Percentiles rank a stretch among this genome's conserved stretches.
phyloP scores from a whole-genome alignment of 176 grass and related monocot genomes.

The Elymus sibiricus region DNA sequence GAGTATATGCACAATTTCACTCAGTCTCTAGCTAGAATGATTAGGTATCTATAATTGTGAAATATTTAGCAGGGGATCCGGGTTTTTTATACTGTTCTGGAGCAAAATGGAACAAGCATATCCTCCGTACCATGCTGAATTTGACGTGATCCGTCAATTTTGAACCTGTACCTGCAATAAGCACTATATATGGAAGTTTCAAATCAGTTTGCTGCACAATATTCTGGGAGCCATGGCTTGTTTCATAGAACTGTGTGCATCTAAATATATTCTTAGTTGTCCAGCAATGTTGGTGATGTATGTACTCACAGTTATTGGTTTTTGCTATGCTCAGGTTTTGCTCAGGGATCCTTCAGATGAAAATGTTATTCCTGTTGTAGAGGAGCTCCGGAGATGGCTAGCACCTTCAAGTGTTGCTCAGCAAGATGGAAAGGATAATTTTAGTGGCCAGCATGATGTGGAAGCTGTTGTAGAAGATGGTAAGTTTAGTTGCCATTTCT shows the following conservation, averaged over 20 bases:
- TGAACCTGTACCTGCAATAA: not conserved
- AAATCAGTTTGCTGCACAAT: not conserved
- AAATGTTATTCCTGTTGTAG: slow-evolving; percentile 80
- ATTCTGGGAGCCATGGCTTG: not conserved
- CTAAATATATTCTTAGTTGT: slow-evolving; percentile 9
- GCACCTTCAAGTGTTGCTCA: slow-evolving; percentile 38
- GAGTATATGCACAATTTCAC: not conserved
- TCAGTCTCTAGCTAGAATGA: not conserved
- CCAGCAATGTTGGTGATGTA: not conserved
- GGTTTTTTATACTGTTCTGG: not conserved
- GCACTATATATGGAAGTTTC: not conserved
- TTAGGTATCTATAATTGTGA: not conserved
- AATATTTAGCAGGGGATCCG: not conserved
- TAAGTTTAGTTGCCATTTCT: slow-evolving; percentile 26
- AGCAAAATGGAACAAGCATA: not conserved
- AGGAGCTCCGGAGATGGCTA: slow-evolving; percentile 76
- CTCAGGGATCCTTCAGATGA: slow-evolving; percentile 85
- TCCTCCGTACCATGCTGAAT: not conserved
- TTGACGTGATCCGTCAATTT: not conserved
- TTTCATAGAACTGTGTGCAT: slow-evolving; percentile 17
- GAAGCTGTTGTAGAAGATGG: slow-evolving; percentile 79
- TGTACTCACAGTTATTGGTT: slow-evolving; percentile 1
- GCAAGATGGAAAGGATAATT: slow-evolving; percentile 55
- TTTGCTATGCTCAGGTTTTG: slow-evolving; percentile 53
- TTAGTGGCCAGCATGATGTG: slow-evolving; percentile 57